phyloP scores from a whole-genome alignment of 75 land plant genomes.

The Cupressus sempervirens region DNA sequence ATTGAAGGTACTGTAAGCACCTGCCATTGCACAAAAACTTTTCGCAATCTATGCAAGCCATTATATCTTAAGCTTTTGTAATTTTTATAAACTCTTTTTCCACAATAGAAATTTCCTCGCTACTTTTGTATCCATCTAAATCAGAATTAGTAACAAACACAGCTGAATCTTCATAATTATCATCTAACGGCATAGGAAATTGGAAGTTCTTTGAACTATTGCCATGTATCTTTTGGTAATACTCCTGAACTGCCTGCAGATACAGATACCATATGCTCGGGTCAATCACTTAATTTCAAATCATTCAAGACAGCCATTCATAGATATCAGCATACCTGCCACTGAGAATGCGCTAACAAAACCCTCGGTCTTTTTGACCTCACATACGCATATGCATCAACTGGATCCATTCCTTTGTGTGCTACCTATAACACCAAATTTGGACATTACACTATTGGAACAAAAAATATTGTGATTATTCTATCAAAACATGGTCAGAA shows the following conservation, averaged over 20 bases:
- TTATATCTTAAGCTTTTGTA: not conserved
- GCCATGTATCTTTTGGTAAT: not conserved
- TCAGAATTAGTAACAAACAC: slow-evolving; percentile 8
- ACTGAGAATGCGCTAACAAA: slow-evolving; percentile 75
- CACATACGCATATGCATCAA: slow-evolving; percentile 62
- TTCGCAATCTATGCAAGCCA: not conserved
- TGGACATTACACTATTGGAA: not conserved
- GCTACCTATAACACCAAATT: slow-evolving; percentile 41
- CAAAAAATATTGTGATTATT: not conserved
- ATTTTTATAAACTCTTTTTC: not conserved
- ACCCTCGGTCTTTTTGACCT: slow-evolving; percentile 82
- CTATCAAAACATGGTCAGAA: not conserved
- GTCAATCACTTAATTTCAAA: not conserved
- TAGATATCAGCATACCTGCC: slow-evolving; percentile 57
- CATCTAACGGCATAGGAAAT: not conserved
- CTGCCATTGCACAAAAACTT: not conserved
- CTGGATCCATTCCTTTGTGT: slow-evolving; percentile 79
- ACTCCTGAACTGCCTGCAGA: slow-evolving; percentile 11
- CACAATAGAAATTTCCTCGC: not conserved
- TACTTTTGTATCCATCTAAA: slow-evolving; percentile 12
- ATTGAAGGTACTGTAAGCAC: not conserved
- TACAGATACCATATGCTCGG: not conserved
- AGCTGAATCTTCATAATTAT: not conserved
- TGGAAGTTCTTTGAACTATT: not conserved
- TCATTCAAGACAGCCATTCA: not conserved